Base-by-base conservation (phyloP, 2,329 filamentous ascomycete species). In the Golovinomyces cichoracearum region DNA sequence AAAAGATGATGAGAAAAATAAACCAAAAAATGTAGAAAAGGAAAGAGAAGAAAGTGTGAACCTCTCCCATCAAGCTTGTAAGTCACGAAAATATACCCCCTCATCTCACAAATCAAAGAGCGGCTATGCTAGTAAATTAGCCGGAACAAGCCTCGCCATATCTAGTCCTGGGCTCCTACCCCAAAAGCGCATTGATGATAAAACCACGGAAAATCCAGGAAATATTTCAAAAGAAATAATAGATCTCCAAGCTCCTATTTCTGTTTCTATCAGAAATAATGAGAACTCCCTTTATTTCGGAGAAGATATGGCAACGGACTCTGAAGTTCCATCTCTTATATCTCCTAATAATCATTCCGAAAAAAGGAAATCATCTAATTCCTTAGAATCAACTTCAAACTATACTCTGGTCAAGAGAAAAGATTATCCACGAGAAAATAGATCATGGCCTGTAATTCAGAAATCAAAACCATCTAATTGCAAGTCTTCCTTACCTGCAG, bases 61-160 rank as follows among this genome's bases (percentile, higher is more conserved):
- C n/a, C n/a, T n/a, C n/a, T n/a, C n/a, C n/a, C n/a, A n/a, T n/a
- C n/a, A n/a, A n/a, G n/a, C n/a, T n/a, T n/a, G n/a, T n/a, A n/a
- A n/a, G 27, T 33, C n/a, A 22, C 50, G 47, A 25, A 56, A 44
- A 47, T 51, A 50, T 4, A 48, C 53, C 45, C 49, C 51, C 21
- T 45, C 49, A 4, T 48, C 53, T 50, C 49, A 50, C 5, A 45
- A 44, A 21, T 22, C 49, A 23, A 55, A 53, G 17, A 55, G 45
- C 42, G 52, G 53, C 22, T 61, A 60, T 51, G 58, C 58, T 37
- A 57, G 53, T 37, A 57, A 53, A 31, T 54, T 61, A 33, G 58
- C 53, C 33, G 57, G 57, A 31, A 55, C 53, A 23, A 49, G 53
- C 13, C 51, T 59, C 27, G 49, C 51, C 19, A 47, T 61, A 4